Base-by-base conservation (phyloP, 495 filamentous ascomycete species). In the Penicillium cosmopolitanum region DNA sequence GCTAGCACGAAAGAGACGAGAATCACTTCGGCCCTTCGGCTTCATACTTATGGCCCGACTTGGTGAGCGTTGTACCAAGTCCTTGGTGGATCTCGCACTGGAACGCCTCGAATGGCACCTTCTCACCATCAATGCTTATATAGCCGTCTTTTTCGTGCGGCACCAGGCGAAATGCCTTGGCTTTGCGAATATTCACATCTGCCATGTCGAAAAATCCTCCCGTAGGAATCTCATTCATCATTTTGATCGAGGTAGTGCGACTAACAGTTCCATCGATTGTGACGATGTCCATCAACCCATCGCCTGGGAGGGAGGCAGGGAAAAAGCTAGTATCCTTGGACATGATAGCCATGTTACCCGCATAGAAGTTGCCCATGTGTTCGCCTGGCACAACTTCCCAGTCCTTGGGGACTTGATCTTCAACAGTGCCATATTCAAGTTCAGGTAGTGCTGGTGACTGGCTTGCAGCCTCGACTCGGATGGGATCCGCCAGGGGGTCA, bases 341-440 rank as follows among this genome's bases (percentile, higher is more conserved):
- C 91, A 98, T 92, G 73, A 88, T 91, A 5, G 91, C 86, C 92
- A 97, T 95, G 66, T 97, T 98, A 52, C 95, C 95, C 9, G 88
- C 88, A 71, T 95, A 97, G 77, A 98, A 97, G 68, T 90, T 97
- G 7, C 93, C 92, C 40, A 98, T 77, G 16, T 85, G 90, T 56
- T 91, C 86, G 51, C 87, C 80, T 5, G 89, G 84, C 11, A 89
- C 72, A 19, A 88, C 74, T 52, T 88, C 80, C 90, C 92, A 96
- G 35, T 84, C 87, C 9, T 82, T 73, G 0, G 93, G 93, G 2
- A 97, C 69, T 8, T 88, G 80, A 61, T 94, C 90, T 50, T 84
- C 82, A 55, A 94, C 81, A 0, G 89, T 92, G 18, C 95, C 95
- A 63, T 88, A 96, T 60, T 84, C 78, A 40, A 98, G 78, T 6